A percentile compares a stretch with the other conserved stretches of the same genome.
Evolutionary conservation across 2,329 filamentous ascomycete genomes (phyloP).

Genomic region (Calonectria naviculata): DNA sequence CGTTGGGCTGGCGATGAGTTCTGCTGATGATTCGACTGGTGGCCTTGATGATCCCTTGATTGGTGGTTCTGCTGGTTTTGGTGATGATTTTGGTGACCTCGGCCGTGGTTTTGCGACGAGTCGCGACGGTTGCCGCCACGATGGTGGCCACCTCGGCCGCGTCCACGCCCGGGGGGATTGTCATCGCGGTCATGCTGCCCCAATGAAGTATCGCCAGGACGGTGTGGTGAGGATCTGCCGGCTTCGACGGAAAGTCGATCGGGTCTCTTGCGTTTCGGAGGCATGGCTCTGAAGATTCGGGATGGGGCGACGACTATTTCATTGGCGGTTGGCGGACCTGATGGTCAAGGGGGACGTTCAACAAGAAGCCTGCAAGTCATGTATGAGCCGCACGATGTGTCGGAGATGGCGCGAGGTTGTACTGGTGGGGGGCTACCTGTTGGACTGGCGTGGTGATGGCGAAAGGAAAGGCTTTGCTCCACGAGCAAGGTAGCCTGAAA

Average conservation of each 20-base stretch:
- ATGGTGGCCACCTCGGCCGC: constrained; percentile 59
- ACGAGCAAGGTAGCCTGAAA: constrained; percentile 38
- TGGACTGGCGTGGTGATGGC: constrained; percentile 29
- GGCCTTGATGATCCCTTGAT: neutral
- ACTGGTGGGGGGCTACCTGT: constrained; percentile 24
- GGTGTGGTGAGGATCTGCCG: constrained; percentile 70
- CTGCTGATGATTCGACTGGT: constrained; percentile 4
- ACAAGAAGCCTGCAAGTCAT: constrained; percentile 21
- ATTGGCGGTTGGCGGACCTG: constrained; percentile 41
- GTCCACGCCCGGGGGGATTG: constrained; percentile 56
- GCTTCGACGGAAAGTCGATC: constrained; percentile 62
- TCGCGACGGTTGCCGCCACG: constrained; percentile 64
- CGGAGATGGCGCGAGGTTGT: constrained; percentile 7
- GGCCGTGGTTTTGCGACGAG: constrained; percentile 53
- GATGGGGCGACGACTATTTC: constrained; percentile 42
- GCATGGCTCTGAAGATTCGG: constrained; percentile 54
- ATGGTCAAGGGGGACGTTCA: constrained; percentile 2
- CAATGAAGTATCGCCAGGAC: constrained; percentile 65
- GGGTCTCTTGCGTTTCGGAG: constrained; percentile 70
- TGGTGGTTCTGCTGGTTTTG: constrained; percentile 19
- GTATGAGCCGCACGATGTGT: constrained; percentile 31
- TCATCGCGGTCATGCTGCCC: constrained; percentile 70
- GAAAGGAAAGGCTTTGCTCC: constrained; percentile 37
- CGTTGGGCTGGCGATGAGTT: constrained; percentile 37
- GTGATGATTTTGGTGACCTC: constrained; percentile 39